Evolutionary conservation across 768 basidiomycete species (phyloP), one percentile per base, ranked within the genome.

Genomic region (Phlebiopsis gigantea): DNA sequence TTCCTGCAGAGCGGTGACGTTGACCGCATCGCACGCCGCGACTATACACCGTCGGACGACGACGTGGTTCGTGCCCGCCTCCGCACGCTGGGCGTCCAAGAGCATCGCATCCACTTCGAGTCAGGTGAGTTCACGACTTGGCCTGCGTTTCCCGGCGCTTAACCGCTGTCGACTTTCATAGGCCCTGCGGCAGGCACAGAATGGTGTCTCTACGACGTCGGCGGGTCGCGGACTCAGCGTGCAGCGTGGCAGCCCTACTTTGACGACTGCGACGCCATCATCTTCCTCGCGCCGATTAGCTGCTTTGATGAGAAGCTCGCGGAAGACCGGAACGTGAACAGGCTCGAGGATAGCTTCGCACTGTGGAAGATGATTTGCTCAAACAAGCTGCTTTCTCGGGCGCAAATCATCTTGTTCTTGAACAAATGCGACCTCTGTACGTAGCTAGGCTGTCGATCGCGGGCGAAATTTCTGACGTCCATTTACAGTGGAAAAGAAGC

Each of bases 191-290:
- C 64, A 79, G 84, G 22, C 78, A 79, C 63, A 4, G 89, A 91
- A 66, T 91, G 90, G 90, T 72, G 80, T 55, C 73, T 93, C 59
- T 93, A 88, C 66, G 90, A 93, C 65, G 88, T 92, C 46, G 89
- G 90, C 21, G 90, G 89, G 21, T 85, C 84, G 31, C 77, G 85
- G 61, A 87, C 86, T 66, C 83, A 66, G 63, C 62, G 64, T 64
- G 84, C 79, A 82, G 59, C 78, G 73, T 93, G 90, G 90, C 85
- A 83, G 68, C 82, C 88, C 2, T 91, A 85, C 69, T 91, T 92
- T 59, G 88, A 91, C 63, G 88, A 90, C 68, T 81, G 88, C 58
- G 83, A 90, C 71, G 84, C 90, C 1, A 90, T 93, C 69, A 93
- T 93, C 65, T 93, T 93, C 73, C 81, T 93, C 43, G 87, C 86